Evolutionary conservation across 306 rosid species (phyloP).

Genomic region (Citrullus mucosospermus): DNA sequence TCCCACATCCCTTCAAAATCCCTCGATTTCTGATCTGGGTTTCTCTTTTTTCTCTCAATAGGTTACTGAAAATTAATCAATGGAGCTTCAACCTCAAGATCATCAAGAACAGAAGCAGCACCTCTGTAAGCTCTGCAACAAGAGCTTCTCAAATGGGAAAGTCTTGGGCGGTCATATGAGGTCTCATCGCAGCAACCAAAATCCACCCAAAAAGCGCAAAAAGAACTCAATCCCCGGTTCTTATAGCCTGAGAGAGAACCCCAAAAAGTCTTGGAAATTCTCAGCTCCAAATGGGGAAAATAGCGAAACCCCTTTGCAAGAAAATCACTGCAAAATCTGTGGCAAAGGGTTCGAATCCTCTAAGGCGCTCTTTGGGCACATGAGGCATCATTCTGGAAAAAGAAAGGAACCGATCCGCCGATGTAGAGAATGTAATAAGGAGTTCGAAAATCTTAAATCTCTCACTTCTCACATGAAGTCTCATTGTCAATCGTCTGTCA

Average conservation of each 20-base stretch:
- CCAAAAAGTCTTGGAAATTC: slow-evolving; percentile 27
- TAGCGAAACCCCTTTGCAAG: slow-evolving; percentile 1
- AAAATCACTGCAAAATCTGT: slow-evolving; percentile 23
- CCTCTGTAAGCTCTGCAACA: slow-evolving; percentile 27
- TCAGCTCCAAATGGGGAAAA: slow-evolving; percentile 8
- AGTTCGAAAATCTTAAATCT: slow-evolving; percentile 19
- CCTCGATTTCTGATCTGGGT: slow-evolving; percentile 16
- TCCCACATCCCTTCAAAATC: neutral
- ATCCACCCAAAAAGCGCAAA: slow-evolving; percentile 1
- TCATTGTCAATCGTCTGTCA: neutral
- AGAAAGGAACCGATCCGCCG: slow-evolving; percentile 11
- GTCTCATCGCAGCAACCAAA: slow-evolving; percentile 18
- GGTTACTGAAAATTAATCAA: neutral
- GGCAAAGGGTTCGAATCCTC: slow-evolving; percentile 23
- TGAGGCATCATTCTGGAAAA: slow-evolving; percentile 35
- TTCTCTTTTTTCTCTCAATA: neutral
- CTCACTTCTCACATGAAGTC: neutral
- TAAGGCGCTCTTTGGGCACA: slow-evolving; percentile 37
- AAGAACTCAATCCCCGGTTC: neutral
- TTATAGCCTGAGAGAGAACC: slow-evolving; percentile 33
- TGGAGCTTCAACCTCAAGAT: slow-evolving; percentile 17
- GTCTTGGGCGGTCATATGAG: slow-evolving; percentile 47
- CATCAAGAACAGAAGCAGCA: slow-evolving; percentile 22
- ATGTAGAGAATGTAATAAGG: slow-evolving; percentile 24
- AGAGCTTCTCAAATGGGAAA: slow-evolving; percentile 28